Base-by-base conservation (phyloP, 2,329 filamentous ascomycete genomes). In the Amauroascus niger region DNA sequence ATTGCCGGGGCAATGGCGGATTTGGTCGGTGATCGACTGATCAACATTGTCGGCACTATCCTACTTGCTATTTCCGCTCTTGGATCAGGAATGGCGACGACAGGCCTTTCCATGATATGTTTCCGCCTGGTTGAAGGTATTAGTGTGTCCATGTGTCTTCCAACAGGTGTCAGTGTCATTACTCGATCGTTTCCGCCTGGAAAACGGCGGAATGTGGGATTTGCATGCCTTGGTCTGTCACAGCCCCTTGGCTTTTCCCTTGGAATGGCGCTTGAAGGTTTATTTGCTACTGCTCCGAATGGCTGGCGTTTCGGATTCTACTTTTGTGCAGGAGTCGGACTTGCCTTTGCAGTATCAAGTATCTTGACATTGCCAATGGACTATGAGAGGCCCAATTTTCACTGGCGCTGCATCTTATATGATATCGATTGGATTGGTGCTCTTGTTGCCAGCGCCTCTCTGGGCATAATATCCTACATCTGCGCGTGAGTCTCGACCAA, bases 351-450 rank as follows among this genome's bases (percentile, higher is more conserved):
- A 16, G 7, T 54, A 6, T 50, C 48, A 1, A 52, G 43, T 20
- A 8, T 54, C 13, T 24, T 54, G 18, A 45, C 43, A n/a, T 47
- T 57, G 18, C 55, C 55, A 18, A 8, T 16, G 14, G 46, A 52
- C 22, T 48, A 47, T 20, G 48, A 47, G 16, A 20, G 47, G n/a
- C 37, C 45, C 26, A 47, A 52, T 33, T 53, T 53, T 33, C 48
- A 52, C n/a, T 54, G 52, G 51, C 18, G 37, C 9, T 18, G 49
- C 13, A 37, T 57, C 33, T n/a, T 54, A 11, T 20, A 47, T 28
- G 63, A 78, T 3, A 76, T 80, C 41, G 78, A 80, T 56, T 80
- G 77, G 78, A 61, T 77, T 32, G 77, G 77, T 0, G 74, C 74
- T 6, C 20, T 68, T 0, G 66, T 79, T 24, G 70, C 72, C 2